phyloP scores from a whole-genome alignment of 1,284 basidiomycete genomes.

The Apiotrichum sp. region DNA sequence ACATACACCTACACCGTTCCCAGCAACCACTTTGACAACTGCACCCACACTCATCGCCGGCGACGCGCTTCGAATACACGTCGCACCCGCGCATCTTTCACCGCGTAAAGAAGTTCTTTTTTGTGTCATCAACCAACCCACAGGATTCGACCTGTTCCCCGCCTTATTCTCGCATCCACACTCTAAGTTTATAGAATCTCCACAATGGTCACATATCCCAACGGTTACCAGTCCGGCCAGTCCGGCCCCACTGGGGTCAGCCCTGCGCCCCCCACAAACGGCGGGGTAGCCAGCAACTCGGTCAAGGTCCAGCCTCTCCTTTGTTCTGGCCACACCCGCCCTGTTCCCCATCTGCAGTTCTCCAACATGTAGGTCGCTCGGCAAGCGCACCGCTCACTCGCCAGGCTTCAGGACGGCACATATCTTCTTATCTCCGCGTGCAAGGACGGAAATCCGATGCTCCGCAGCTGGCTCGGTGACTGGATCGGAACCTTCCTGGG shows the following conservation, averaged over 20 bases:
- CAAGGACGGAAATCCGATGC: constrained; percentile 95
- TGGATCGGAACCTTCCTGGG: constrained; percentile 97
- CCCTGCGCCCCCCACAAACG: constrained; percentile 4
- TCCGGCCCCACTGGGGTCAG: not conserved
- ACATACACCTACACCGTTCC: not conserved
- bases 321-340: constrained; percentile 58
- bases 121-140: not conserved
- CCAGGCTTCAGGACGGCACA: constrained; percentile 60
- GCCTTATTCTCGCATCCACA: no score
- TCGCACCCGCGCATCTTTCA: no score
- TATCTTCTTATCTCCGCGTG: constrained; percentile 88
- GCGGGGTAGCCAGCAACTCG: constrained; percentile 1
- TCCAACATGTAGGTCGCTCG: constrained; percentile 52
- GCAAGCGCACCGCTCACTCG: constrained; percentile 29
- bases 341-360: constrained; percentile 90
- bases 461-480: constrained; percentile 94
- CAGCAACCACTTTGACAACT: no score
- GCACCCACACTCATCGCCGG: no score
- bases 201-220: constrained; percentile 20
- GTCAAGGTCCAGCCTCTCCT: constrained; percentile 49
- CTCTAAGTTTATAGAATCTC: constrained; percentile 1
- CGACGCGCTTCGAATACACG: no score
- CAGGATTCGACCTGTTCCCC: no score
- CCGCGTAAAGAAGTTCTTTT: no score
- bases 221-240: constrained; percentile 16